These are phyloP conservation scores for Fraxinus cuspidata DNA, from an alignment of 257 asterid genomes.

Conservation along the genomic window DNA sequence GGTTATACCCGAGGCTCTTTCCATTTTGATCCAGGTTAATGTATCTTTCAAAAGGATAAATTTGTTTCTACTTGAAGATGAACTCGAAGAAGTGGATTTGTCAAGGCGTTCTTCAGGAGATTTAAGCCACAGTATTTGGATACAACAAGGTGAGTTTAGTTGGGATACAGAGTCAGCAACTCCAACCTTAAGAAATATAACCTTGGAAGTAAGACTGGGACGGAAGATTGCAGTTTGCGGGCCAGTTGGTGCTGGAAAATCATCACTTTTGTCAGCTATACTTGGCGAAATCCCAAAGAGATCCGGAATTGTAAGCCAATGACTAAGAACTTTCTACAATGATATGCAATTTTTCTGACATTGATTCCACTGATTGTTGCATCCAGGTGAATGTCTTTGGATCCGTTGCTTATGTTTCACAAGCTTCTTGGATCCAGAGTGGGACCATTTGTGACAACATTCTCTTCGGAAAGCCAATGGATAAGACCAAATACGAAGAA, in stretches of 20 bases:
- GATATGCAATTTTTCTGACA: background rate
- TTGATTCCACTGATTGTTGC: constrained; percentile 9
- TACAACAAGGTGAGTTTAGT: constrained; percentile 51
- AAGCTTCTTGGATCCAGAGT: constrained; percentile 79
- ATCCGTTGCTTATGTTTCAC: constrained; percentile 78
- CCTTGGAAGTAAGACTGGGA: constrained; percentile 43
- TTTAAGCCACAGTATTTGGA: constrained; percentile 27
- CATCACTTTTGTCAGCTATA: constrained; percentile 63
- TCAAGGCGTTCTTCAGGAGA: constrained; percentile 2
- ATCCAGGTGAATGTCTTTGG: constrained; percentile 60
- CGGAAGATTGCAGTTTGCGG: constrained; percentile 75
- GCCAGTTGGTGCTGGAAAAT: constrained; percentile 77
- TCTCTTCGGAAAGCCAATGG: constrained; percentile 71
- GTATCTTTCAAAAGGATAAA: constrained; percentile 70
- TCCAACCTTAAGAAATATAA: constrained; percentile 35
- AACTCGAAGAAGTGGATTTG: constrained; percentile 41
- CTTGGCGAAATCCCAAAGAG: constrained; percentile 68
- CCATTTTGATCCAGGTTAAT: constrained; percentile 62
- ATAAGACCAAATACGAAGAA: constrained; percentile 46
- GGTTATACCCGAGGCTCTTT: constrained; percentile 60
- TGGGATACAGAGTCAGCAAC: constrained; percentile 53
- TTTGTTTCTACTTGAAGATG: constrained; percentile 64
- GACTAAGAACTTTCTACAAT: background rate
- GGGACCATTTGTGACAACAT: constrained; percentile 75
- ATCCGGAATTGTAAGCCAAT: constrained; percentile 61